Percentiles rank a stretch among this genome's conserved stretches.
These are phyloP conservation scores for Paraconiothyrium brasiliense DNA, from an alignment of 2,329 filamentous ascomycete genomes.

Conservation along the genomic window DNA sequence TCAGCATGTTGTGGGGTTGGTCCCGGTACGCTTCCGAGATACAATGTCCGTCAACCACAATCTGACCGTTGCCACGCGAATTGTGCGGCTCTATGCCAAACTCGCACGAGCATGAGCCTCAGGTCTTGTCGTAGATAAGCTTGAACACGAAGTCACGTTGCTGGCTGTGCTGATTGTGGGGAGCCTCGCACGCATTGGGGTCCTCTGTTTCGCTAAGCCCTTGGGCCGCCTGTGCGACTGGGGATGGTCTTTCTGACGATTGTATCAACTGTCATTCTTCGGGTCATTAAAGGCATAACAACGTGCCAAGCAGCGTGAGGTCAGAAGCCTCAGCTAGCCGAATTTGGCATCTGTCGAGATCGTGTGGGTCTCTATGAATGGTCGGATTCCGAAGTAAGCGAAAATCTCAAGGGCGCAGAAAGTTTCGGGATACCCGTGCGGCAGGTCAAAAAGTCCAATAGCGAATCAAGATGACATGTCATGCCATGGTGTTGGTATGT, in stretches of 20 bases:
- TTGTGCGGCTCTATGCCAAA: background rate
- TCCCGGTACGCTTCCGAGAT: constrained; percentile 8
- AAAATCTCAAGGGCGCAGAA: background rate
- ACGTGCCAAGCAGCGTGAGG: background rate
- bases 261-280: constrained; percentile 8
- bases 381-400: constrained; percentile 13
- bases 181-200: background rate
- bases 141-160: constrained; percentile 7
- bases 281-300: constrained; percentile 11
- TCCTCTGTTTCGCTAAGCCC: background rate
- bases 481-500: background rate
- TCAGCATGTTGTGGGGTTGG: constrained; percentile 12
- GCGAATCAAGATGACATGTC: background rate
- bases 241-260: constrained; percentile 12
- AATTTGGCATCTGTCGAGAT: background rate
- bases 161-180: background rate
- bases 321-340: constrained; percentile 1
- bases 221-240: background rate
- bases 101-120: background rate
- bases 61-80: constrained; percentile 11
- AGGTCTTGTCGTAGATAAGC: background rate
- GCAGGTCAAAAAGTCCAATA: background rate
- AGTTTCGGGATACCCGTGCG: constrained; percentile 4
- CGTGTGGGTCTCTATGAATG: background rate
- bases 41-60: constrained; percentile 6